Base-by-base conservation (phyloP, 2,329 filamentous ascomycete species). In the Rasamsonia emersonii region DNA sequence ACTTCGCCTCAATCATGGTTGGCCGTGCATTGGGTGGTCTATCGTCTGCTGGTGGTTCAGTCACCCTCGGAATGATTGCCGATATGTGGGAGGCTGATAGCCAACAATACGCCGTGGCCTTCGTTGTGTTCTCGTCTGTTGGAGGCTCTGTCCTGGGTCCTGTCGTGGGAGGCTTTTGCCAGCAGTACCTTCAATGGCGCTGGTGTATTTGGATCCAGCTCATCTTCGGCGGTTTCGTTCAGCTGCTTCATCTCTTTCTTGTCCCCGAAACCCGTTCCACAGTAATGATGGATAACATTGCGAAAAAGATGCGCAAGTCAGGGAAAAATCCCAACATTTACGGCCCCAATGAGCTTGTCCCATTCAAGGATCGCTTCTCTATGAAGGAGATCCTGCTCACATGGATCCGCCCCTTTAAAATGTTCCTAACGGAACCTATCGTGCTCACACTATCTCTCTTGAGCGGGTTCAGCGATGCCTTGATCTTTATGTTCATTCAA, bases 181-280 rank as follows among this genome's bases (percentile, higher is more conserved):
- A 86, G 53, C 56, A 73, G 18, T 76, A 75, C 43, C 65, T 82
- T 0, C 51, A 61, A 16, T 91, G 83, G 83, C 70, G 72, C 42
- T 86, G 80, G 80, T 75, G 70, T 33, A 86, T 89, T 53, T 91
- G 85, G 84, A 82, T 89, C 38, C 82, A 88, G 56, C 71, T 89
- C 41, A 86, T 88, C 44, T 77, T 89, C 32, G 83, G 84, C 11
- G 79, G 61, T 6, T 68, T 74, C 19, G 74, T 85, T 3, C 82
- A 88, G 50, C 11, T 73, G 4, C 48, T 82, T 4, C 82, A 86
- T 51, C 62, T 80, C 30, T 49, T 82, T 36, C 66, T 75, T 5
- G 84, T 91, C 1, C 83, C 83, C 1, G 85, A 91, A 56, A 91
- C 85, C 0, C 71, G 84, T 32, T 73, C 76, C 1, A 85, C 79